A percentile compares a stretch with the other conserved stretches of the same genome.
phyloP scores from a whole-genome alignment of 2,329 filamentous ascomycete species.

The Nemania sp. region DNA sequence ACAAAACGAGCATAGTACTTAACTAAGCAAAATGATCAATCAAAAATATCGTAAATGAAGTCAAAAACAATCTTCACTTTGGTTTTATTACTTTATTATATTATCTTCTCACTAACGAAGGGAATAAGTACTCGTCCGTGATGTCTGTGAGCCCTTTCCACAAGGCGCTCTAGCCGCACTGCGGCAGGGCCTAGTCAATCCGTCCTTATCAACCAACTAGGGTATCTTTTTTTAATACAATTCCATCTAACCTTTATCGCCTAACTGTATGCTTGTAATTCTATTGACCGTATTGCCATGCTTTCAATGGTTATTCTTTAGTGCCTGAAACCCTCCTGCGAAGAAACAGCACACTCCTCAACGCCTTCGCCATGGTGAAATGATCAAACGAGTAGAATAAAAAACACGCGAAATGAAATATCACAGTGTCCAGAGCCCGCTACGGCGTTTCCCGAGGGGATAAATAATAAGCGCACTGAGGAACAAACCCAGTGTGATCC shows the following conservation, averaged over 20 bases:
- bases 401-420: constrained; percentile 4
- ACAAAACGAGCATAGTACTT: too few relatives aligned
- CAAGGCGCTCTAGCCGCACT: not conserved
- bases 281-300: constrained; percentile 14
- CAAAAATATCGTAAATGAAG: not conserved
- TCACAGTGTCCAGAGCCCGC: constrained; percentile 63
- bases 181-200: not conserved
- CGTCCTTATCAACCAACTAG: not conserved
- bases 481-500: constrained; percentile 64
- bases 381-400: constrained; percentile 2
- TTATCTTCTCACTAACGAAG: constrained; percentile 5
- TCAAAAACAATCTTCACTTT: not conserved
- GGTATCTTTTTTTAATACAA: constrained; percentile 25
- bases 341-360: not conserved
- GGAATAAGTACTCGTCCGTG: not conserved
- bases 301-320: constrained; percentile 9
- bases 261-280: constrained; percentile 14
- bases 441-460: constrained; percentile 62
- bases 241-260: constrained; percentile 4
- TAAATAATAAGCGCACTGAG: constrained; percentile 63
- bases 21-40: not conserved
- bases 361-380: constrained; percentile 21
- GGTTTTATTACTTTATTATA: not conserved
- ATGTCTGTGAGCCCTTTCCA: not conserved
- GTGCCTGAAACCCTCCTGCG: not conserved